Evolutionary conservation across 202 grass and related monocot species (phyloP).

Genomic region (Panicum hallii): DNA sequence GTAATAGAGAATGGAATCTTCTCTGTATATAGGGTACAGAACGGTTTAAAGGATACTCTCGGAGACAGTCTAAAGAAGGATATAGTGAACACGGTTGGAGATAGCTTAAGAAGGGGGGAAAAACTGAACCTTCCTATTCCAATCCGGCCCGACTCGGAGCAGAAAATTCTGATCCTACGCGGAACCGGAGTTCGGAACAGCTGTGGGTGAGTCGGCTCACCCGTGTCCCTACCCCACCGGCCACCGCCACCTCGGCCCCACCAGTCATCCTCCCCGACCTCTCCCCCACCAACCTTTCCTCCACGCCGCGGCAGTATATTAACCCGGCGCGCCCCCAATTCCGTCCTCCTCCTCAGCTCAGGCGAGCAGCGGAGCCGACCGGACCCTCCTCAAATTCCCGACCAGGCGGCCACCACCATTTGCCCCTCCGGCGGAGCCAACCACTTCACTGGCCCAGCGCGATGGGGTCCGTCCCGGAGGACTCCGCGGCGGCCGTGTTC

Average conservation of each 20-base stretch:
- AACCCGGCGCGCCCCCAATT: slow-evolving; percentile 21
- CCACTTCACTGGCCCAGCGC: neutral
- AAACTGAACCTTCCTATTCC: no score
- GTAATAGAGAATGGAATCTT: no score
- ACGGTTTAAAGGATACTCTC: no score
- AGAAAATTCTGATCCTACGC: no score
- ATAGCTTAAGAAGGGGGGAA: no score
- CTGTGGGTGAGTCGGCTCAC: no score
- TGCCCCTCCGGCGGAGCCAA: neutral
- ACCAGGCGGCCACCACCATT: slow-evolving; percentile 7
- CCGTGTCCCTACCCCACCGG: no score
- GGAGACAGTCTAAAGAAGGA: no score
- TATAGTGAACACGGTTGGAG: no score
- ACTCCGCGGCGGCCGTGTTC: slow-evolving; percentile 50
- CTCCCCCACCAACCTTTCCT: slow-evolving; percentile 53
- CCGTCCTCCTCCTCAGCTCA: slow-evolving; percentile 29
- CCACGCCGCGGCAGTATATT: slow-evolving; percentile 55
- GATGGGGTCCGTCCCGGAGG: slow-evolving; percentile 68
- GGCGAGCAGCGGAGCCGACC: slow-evolving; percentile 41
- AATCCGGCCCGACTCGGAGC: no score
- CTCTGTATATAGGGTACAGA: no score
- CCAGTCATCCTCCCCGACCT: neutral
- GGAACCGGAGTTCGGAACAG: no score
- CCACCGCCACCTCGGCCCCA: neutral
- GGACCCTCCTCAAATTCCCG: slow-evolving; percentile 10